These are phyloP conservation scores for Nitzschia sp. DNA, from an alignment of 108 stramenopile species.

Conservation along the genomic window DNA sequence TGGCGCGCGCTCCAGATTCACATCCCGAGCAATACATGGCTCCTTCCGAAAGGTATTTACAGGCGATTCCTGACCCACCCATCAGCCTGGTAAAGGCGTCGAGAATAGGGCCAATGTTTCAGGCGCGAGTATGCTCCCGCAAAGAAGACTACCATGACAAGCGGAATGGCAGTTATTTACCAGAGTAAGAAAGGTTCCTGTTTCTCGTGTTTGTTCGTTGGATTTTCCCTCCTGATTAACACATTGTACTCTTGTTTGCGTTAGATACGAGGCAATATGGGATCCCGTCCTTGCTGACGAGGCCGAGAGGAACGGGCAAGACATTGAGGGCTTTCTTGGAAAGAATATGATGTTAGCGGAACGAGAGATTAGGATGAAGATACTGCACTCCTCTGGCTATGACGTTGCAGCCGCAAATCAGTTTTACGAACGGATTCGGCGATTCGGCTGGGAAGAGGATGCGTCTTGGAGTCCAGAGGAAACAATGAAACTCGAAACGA, in stretches of 20 bases:
- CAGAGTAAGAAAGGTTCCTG: slow-evolving; percentile 9
- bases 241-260: no score
- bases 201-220: slow-evolving; percentile 9
- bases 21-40: not conserved
- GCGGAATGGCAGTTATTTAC: not conserved
- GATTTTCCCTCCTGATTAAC: not conserved
- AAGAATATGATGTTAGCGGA: slow-evolving; percentile 29
- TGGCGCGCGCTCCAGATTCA: not conserved
- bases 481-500: not conserved
- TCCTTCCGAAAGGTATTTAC: not conserved
- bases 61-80: slow-evolving; percentile 30
- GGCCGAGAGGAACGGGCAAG: slow-evolving; percentile 42
- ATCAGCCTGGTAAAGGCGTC: slow-evolving; percentile 2
- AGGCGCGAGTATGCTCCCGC: slow-evolving; percentile 14
- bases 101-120: slow-evolving; percentile 21
- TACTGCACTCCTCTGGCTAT: slow-evolving; percentile 56
- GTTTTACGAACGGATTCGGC: slow-evolving; percentile 11
- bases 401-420: slow-evolving; percentile 30
- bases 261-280: slow-evolving; percentile 46
- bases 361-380: slow-evolving; percentile 37
- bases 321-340: slow-evolving; percentile 48
- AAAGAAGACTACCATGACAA: slow-evolving; percentile 10
- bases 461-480: not conserved
- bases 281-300: slow-evolving; percentile 44
- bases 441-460: slow-evolving; percentile 8